phyloP scores from a whole-genome alignment of 495 filamentous ascomycete genomes.

The Opeltia flavorubescens region DNA sequence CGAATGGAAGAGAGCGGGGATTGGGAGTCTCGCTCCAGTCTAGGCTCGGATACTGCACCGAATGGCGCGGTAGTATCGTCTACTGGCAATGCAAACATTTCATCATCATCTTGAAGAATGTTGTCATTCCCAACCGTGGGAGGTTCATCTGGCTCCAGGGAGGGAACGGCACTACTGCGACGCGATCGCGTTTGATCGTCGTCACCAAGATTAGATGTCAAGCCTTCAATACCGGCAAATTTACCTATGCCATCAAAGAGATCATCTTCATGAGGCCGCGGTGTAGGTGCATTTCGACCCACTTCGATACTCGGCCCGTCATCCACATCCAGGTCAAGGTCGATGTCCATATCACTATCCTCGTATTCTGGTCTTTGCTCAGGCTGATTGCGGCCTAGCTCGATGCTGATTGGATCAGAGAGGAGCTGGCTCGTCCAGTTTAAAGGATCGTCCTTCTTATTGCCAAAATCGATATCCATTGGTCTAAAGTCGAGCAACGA shows the following conservation, averaged over 20 bases:
- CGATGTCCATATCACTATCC: constrained; percentile 35
- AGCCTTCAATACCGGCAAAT: constrained; percentile 25
- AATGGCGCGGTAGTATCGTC: constrained; percentile 29
- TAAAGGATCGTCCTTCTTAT: constrained; percentile 43
- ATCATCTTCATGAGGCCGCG: constrained; percentile 54
- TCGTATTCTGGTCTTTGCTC: constrained; percentile 35
- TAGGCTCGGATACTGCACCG: constrained; percentile 22
- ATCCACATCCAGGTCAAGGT: constrained; percentile 39
- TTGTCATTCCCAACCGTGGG: constrained; percentile 27
- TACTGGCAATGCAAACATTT: constrained; percentile 45
- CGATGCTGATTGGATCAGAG: constrained; percentile 43
- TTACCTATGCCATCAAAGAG: constrained; percentile 52
- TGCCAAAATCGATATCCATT: constrained; percentile 40
- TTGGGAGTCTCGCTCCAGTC: constrained; percentile 41
- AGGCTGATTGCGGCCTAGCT: constrained; percentile 28
- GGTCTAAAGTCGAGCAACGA: constrained; percentile 60
- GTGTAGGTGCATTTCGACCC: constrained; percentile 62
- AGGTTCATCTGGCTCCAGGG: constrained; percentile 17
- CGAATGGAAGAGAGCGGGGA: constrained; percentile 52
- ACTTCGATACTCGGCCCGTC: constrained; percentile 59
- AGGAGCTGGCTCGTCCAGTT: constrained; percentile 56
- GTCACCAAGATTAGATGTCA: constrained; percentile 39
- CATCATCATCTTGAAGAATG: constrained; percentile 29
- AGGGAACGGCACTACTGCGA: constrained; percentile 19
- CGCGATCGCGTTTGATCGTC: constrained; percentile 23